Base-by-base conservation (phyloP, 1,284 basidiomycete species). In the Heliocybe sulcata region DNA sequence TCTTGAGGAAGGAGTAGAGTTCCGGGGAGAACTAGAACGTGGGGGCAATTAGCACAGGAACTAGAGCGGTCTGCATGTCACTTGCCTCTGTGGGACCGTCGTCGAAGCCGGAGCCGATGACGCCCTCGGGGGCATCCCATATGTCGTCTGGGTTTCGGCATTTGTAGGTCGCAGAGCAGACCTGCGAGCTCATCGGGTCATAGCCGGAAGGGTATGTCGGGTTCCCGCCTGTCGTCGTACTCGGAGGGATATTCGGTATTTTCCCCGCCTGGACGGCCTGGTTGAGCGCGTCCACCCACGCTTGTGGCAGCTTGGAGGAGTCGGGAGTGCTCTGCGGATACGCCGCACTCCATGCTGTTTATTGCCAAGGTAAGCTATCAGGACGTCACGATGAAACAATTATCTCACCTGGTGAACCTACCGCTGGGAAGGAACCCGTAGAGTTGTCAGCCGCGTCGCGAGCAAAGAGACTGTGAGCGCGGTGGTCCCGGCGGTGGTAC, bases 61-160 rank as follows among this genome's bases (percentile, higher is more conserved):
- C 4, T 16, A n/a, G 19, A 42, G 38, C 8, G 6, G 38, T 9
- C n/a, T 42, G 16, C 4, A 16, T 26, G 35, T 6, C 52, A 67
- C 77, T 61, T 60, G 87, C 83, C 1, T 73, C 69, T 27, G 77
- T 73, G 0, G 92, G 92, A 3, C 92, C 92, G 66, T 94, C 92
- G 65, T 94, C 92, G 64, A 92, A 90, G 54, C 81, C 75, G 51
- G 80, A 72, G 2, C 71, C 85, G 58, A 89, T 70, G 27, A 73
- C 65, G 25, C 82, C 81, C 35, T 75, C 63, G 1, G 88, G 89
- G 2, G 81, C 85, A 60, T 91, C 81, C 85, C 85, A 90, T 52
- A 89, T 64, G 61, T 89, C 84, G 16, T 69, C 81, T 2, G 74
- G 60, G 54, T 73, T 77, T 48, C 70, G 63, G 67, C 90, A 92